A percentile compares a stretch with the other conserved stretches of the same genome.
These are phyloP conservation scores for Colletotrichum truncatum DNA, from an alignment of 2,329 filamentous ascomycete genomes.

Conservation along the genomic window DNA sequence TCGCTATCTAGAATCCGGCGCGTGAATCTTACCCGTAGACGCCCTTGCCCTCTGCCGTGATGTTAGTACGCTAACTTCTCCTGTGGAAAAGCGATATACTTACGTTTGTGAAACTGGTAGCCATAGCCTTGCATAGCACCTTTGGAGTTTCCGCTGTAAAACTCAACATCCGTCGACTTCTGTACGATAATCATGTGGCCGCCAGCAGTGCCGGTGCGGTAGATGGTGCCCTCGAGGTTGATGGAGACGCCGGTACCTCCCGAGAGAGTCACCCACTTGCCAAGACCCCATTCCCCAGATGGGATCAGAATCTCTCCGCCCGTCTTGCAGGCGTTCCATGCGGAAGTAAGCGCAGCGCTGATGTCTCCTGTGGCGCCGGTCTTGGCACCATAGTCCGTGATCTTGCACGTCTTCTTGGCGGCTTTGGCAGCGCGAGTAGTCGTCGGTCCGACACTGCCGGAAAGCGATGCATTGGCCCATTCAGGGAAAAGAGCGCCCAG, in stretches of 20 bases:
- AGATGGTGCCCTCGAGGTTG: slow-evolving; percentile 52
- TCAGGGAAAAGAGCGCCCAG: slow-evolving; percentile 25
- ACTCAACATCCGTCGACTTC: slow-evolving; percentile 51
- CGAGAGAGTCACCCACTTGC: slow-evolving; percentile 54
- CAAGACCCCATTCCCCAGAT: slow-evolving; percentile 54
- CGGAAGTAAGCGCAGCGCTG: slow-evolving; percentile 36
- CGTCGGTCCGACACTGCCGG: slow-evolving; percentile 37
- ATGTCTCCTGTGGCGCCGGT: slow-evolving; percentile 56
- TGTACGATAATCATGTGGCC: slow-evolving; percentile 31
- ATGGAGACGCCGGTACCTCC: slow-evolving; percentile 55
- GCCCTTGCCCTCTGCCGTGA: slow-evolving; percentile 6
- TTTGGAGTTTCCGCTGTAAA: slow-evolving; percentile 50
- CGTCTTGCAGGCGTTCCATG: slow-evolving; percentile 50
- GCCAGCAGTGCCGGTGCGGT: slow-evolving; percentile 34
- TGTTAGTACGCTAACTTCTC: not conserved
- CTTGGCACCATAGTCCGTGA: slow-evolving; percentile 58
- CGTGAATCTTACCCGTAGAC: slow-evolving; percentile 10
- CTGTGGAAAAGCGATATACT: not conserved
- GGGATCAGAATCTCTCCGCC: slow-evolving; percentile 60
- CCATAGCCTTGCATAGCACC: slow-evolving; percentile 59
- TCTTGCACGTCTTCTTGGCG: slow-evolving; percentile 51
- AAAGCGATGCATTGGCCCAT: slow-evolving; percentile 34
- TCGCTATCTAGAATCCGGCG: not conserved
- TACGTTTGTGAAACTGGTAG: slow-evolving; percentile 50
- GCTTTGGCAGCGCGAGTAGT: slow-evolving; percentile 38